These are phyloP conservation scores for Tricholoma bakamatsutake DNA, from an alignment of 768 basidiomycete species.

Conservation along the genomic window DNA sequence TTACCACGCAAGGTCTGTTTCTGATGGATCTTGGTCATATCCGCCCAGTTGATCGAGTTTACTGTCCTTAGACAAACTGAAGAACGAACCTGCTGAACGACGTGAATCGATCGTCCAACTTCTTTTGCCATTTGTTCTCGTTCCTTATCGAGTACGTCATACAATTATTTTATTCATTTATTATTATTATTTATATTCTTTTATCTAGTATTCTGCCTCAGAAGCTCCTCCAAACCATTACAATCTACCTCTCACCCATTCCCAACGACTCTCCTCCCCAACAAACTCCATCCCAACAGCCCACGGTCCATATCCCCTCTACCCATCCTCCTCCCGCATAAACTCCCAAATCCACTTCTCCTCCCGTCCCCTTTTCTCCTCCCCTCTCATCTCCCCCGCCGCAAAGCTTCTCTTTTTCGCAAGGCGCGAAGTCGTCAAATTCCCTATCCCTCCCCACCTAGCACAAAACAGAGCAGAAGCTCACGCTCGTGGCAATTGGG, in stretches of 20 bases:
- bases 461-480: slow-evolving; percentile 25
- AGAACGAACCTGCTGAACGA: slow-evolving; percentile 20
- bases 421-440: slow-evolving; percentile 43
- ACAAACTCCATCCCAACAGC: slow-evolving; percentile 22
- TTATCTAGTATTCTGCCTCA: slow-evolving; percentile 44
- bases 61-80: slow-evolving; percentile 19
- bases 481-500: slow-evolving; percentile 13
- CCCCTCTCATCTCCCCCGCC: slow-evolving; percentile 46
- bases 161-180: too few relatives aligned
- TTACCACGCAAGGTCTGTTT: slow-evolving; percentile 34
- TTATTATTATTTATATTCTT: neutral
- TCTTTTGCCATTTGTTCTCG: slow-evolving; percentile 41
- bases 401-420: slow-evolving; percentile 63
- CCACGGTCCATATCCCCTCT: slow-evolving; percentile 45
- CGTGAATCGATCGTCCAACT: slow-evolving; percentile 25
- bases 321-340: slow-evolving; percentile 26
- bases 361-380: slow-evolving; percentile 20
- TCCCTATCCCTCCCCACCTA: slow-evolving; percentile 36
- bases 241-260: slow-evolving; percentile 39
- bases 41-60: neutral
- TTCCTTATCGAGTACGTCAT: slow-evolving; percentile 38
- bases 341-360: slow-evolving; percentile 25
- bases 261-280: slow-evolving; percentile 9
- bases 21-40: neutral
- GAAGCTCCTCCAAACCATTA: slow-evolving; percentile 61